These are phyloP conservation scores for Lophium mytilinum DNA, from an alignment of 495 filamentous ascomycete genomes.

Conservation along the genomic window DNA sequence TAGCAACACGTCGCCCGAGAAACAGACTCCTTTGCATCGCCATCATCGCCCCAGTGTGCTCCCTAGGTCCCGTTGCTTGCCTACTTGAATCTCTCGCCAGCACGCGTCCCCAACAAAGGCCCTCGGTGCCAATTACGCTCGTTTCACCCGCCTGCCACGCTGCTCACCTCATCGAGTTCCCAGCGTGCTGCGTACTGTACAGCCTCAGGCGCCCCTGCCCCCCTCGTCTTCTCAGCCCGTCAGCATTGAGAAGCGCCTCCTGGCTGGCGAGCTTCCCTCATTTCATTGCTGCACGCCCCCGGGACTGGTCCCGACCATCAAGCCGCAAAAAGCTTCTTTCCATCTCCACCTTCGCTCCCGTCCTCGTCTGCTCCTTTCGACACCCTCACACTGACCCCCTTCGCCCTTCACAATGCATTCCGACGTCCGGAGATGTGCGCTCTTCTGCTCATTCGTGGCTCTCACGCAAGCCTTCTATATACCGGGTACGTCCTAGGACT, in stretches of 20 bases:
- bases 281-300: background rate
- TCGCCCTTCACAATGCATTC: conserved; percentile 13
- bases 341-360: background rate
- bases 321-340: background rate
- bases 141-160: background rate
- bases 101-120: conserved; percentile 1
- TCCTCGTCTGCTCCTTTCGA: background rate
- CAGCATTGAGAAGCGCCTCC: background rate
- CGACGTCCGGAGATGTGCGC: conserved; percentile 9
- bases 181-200: no score
- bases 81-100: background rate
- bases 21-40: no score
- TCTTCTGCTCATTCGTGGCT: conserved; percentile 10
- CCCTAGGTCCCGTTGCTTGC: no score
- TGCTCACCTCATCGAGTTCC: background rate
- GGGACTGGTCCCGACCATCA: background rate
- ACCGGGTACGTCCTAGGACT: conserved; percentile 13
- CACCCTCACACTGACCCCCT: background rate
- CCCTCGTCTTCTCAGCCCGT: background rate
- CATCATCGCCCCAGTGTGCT: no score
- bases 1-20: no score
- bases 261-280: background rate
- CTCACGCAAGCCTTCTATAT: conserved; percentile 22
- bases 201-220: background rate
- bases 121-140: conserved; percentile 10